Evolutionary conservation across 805 yeast genomes (phyloP).

Genomic region (Metschnikowia lachancei): DNA sequence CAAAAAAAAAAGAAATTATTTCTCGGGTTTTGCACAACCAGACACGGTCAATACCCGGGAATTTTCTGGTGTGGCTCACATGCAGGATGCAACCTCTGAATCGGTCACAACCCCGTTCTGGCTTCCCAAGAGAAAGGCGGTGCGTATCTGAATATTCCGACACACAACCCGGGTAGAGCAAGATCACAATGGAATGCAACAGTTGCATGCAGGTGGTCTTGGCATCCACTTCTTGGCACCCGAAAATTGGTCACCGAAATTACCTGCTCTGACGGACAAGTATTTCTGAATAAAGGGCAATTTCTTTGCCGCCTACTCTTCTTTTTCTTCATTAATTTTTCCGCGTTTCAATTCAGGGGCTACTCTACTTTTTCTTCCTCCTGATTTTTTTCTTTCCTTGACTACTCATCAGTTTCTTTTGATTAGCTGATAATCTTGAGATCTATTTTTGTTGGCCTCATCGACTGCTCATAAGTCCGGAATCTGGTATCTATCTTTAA

Average conservation of each 20-base stretch:
- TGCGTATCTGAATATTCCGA: constrained; percentile 10
- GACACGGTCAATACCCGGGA: neutral
- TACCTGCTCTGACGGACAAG: neutral
- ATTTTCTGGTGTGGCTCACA: constrained; percentile 12
- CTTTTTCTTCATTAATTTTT: neutral
- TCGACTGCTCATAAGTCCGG: too few species aligned
- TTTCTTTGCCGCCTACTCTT: neutral
- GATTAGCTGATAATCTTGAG: neutral
- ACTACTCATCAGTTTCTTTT: neutral
- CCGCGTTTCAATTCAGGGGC: neutral
- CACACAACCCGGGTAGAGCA: constrained; percentile 1
- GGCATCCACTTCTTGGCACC: constrained; percentile 10
- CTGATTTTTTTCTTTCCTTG: neutral
- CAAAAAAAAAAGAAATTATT: too few species aligned
- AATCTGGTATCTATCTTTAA: too few species aligned
- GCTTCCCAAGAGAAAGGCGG: constrained; percentile 3
- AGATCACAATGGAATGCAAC: constrained; percentile 8
- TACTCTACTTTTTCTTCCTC: neutral
- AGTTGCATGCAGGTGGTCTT: constrained; percentile 4
- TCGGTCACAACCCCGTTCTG: neutral
- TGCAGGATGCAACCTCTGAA: constrained; percentile 5
- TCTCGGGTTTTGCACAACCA: too few species aligned
- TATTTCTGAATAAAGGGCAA: neutral
- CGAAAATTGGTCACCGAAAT: neutral
- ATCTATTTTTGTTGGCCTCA: neutral